Conservation (phyloP, 306 rosid genomes). For the Rosa persica region DNA sequence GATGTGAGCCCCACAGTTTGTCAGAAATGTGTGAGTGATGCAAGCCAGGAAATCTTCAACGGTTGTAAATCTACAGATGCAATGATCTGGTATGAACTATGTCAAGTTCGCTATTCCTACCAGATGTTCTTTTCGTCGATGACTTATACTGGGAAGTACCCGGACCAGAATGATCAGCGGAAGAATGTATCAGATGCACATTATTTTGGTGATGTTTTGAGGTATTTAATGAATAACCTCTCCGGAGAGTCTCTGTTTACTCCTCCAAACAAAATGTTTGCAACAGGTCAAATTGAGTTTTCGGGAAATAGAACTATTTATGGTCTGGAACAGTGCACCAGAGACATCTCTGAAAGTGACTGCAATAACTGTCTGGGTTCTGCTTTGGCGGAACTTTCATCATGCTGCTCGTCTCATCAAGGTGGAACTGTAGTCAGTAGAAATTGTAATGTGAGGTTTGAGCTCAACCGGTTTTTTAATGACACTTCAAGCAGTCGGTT, state of each 20-base stretch:
- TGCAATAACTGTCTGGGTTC: constrained; percentile 42
- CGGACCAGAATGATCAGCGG: constrained; percentile 4
- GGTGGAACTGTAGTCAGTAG: constrained; percentile 42
- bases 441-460: constrained; percentile 50
- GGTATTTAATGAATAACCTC: constrained; percentile 32
- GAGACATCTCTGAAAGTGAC: constrained; percentile 30
- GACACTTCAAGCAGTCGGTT: constrained; percentile 22
- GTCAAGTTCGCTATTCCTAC: constrained; percentile 61
- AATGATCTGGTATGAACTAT: constrained; percentile 56
- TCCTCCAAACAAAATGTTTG: constrained; percentile 41
- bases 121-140: constrained; percentile 31
- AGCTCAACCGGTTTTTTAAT: constrained; percentile 31
- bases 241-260: constrained; percentile 29
- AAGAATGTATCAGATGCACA: constrained; percentile 27
- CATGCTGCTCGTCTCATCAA: constrained; percentile 32
- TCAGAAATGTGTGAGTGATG: constrained; percentile 40
- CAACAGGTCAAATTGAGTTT: constrained; percentile 33
- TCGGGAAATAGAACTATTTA: constrained; percentile 31
- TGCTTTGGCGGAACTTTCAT: constrained; percentile 37
- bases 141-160: constrained; percentile 46
- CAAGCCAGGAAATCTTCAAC: constrained; percentile 42
- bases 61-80: constrained; percentile 45
- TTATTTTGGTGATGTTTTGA: constrained; percentile 18
- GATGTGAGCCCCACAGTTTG: constrained; percentile 51
- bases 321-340: constrained; percentile 62